Percentiles rank a stretch among this genome's conserved stretches.
phyloP scores from a whole-genome alignment of 345 rosid genomes.

The Iberis pinnata region DNA sequence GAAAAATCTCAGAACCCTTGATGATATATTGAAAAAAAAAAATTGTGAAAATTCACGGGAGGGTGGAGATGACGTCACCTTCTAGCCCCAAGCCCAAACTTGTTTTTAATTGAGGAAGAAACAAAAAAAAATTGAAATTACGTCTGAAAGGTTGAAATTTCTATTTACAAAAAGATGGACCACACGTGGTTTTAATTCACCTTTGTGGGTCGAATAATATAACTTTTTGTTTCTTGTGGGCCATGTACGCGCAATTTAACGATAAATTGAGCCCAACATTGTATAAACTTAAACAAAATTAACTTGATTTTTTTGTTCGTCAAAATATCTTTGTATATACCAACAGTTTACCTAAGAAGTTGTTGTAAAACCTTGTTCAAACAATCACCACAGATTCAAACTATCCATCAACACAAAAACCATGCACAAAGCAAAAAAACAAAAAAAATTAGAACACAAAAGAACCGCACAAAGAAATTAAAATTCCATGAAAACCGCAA shows the following conservation, averaged over 20 bases:
- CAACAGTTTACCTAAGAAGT: too few relatives aligned
- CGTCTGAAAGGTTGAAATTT: conserved; percentile 7
- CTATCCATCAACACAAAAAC: too few relatives aligned
- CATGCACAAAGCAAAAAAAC: too few relatives aligned
- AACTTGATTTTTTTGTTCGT: too few relatives aligned
- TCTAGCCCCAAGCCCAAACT: too few relatives aligned
- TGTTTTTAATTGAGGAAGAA: conserved; percentile 2
- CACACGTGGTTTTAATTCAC: conserved; percentile 13
- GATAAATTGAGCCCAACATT: conserved; percentile 4
- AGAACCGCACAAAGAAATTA: too few relatives aligned
- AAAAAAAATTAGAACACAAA: too few relatives aligned
- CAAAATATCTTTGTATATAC: too few relatives aligned
- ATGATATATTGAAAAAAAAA: neutral
- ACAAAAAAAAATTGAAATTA: conserved; percentile 10
- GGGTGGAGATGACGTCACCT: conserved; percentile 30
- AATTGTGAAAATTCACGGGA: conserved; percentile 1
- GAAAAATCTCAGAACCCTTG: conserved; percentile 23
- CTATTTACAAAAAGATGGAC: conserved; percentile 14
- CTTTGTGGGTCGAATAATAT: conserved; percentile 11
- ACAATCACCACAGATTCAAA: too few relatives aligned
- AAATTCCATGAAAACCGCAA: too few relatives aligned
- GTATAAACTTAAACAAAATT: neutral
- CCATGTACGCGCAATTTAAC: neutral
- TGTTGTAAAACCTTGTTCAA: too few relatives aligned
- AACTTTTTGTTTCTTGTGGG: conserved; percentile 17